Conservation (phyloP, 2,329 filamentous ascomycete genomes). For the Pestalotiopsis sp. region DNA sequence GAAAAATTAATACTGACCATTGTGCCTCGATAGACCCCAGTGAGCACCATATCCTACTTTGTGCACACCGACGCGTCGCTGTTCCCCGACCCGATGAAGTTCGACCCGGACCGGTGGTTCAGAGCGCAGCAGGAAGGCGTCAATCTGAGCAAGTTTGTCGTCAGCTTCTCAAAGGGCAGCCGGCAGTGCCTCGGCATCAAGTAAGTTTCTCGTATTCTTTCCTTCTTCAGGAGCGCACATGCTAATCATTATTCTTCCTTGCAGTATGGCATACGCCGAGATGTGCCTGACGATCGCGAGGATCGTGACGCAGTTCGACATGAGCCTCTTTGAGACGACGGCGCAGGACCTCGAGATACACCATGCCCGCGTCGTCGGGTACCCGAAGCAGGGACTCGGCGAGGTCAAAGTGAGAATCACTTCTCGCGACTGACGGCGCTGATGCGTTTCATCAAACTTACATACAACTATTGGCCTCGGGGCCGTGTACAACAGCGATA, state of each 20-base stretch:
- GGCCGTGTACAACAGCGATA: too few relatives aligned
- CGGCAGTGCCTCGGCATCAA: neutral
- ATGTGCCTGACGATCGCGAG: neutral
- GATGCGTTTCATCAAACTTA: neutral
- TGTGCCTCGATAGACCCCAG: neutral
- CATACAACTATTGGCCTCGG: too few relatives aligned
- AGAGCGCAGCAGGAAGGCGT: neutral
- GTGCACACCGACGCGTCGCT: neutral
- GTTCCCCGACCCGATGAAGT: neutral
- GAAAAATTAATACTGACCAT: neutral
- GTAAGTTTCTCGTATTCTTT: neutral
- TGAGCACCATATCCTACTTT: neutral
- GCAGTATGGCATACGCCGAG: neutral
- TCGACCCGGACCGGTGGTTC: conserved; percentile 1
- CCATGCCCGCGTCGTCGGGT: neutral
- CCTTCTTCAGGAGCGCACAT: neutral
- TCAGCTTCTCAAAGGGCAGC: neutral
- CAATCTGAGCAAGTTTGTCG: neutral
- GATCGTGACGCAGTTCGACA: neutral
- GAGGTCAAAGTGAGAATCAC: neutral
- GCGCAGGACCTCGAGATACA: neutral
- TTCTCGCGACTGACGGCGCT: neutral
- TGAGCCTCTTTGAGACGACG: neutral
- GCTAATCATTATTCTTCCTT: neutral
- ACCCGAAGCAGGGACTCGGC: neutral